Base-by-base conservation (phyloP, 1,139 yeast species). In the Scheffersomyces illinoinensis region DNA sequence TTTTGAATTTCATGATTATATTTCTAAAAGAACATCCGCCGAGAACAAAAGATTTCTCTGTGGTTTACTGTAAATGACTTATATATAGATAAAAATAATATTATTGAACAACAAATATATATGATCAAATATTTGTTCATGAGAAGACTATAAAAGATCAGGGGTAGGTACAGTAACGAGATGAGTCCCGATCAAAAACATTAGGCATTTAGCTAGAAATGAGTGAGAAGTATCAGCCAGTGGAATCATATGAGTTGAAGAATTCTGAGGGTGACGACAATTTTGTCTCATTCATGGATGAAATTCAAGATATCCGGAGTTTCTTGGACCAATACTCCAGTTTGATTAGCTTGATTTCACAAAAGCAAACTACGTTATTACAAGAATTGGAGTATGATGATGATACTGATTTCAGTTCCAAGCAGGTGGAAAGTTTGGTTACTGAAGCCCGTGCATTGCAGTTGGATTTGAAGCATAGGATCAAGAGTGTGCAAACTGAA, bases 381-480 rank as follows among this genome's bases (percentile, higher is more conserved):
- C 91, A 89, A 66, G 97, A 92, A 66, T 88, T 78, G 58, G 80
- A 77, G 65, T 74, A 89, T 66, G 93, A 90, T 66, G 92, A 89
- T 64, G 88, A 86, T 64, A 88, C 88, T 68, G 85, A 84, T 59
- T 85, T 85, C 68, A 80, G 87, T 59, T 86, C 91, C 70, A 82
- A 85, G 64, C 93, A 91, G 75, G 82, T 93, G 62, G 97, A 92
- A 67, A 79, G 84, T 61, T 80, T 90, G 60, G 87, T 88, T 54
- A 81, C 88, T 54, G 96, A 91, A 70, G 91, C 97, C 5, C 84
- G 90, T 53, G 84, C 89, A 56, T 81, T 91, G 65, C 96, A 93
- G 67, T 83, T 84, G 66, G 82, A 84, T 60, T 85, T 93, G 71
- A 91, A 90, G 72, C 75, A 81, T 59, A 84, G 91, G 66, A 89